Evolutionary conservation across 2,329 filamentous ascomycete genomes (phyloP).

Genomic region (Aspergillus puulaauensis): DNA sequence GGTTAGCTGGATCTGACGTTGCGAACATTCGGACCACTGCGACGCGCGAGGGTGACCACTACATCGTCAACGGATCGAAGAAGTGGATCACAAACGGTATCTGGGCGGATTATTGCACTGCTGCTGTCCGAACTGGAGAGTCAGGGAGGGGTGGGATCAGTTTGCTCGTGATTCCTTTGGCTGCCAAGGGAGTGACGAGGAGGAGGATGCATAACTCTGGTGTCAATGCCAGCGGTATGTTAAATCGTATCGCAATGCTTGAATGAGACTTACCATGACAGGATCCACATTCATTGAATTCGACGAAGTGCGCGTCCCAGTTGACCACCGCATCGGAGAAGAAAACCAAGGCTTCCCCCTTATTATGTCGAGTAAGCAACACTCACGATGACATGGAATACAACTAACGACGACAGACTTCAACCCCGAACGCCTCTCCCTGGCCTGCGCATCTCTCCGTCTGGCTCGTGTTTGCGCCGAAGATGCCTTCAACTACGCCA

Average conservation of each 20-base stretch:
- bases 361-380: slow-evolving; percentile 61
- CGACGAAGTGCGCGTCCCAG: slow-evolving; percentile 69
- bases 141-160: slow-evolving; percentile 60
- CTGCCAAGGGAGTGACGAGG: slow-evolving; percentile 58
- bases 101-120: slow-evolving; percentile 62
- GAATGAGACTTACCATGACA: background rate
- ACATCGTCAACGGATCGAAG: slow-evolving; percentile 66
- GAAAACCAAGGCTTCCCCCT: slow-evolving; percentile 72
- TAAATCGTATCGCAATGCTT: background rate
- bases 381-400: background rate
- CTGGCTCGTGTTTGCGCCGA: slow-evolving; percentile 61
- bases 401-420: slow-evolving; percentile 50
- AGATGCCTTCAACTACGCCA: slow-evolving; percentile 61
- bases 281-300: slow-evolving; percentile 65
- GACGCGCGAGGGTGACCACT: slow-evolving; percentile 49
- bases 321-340: slow-evolving; percentile 65
- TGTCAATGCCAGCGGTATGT: slow-evolving; percentile 61
- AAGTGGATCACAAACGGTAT: slow-evolving; percentile 67
- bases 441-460: slow-evolving; percentile 63
- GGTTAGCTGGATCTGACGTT: slow-evolving; percentile 60
- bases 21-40: slow-evolving; percentile 64
- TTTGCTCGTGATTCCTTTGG: slow-evolving; percentile 66
- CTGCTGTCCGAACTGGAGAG: slow-evolving; percentile 60
- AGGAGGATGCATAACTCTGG: slow-evolving; percentile 61
- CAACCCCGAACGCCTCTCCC: slow-evolving; percentile 71